Evolutionary conservation across 2,329 filamentous ascomycete genomes (phyloP).

Genomic region (Monosporascus ibericus): DNA sequence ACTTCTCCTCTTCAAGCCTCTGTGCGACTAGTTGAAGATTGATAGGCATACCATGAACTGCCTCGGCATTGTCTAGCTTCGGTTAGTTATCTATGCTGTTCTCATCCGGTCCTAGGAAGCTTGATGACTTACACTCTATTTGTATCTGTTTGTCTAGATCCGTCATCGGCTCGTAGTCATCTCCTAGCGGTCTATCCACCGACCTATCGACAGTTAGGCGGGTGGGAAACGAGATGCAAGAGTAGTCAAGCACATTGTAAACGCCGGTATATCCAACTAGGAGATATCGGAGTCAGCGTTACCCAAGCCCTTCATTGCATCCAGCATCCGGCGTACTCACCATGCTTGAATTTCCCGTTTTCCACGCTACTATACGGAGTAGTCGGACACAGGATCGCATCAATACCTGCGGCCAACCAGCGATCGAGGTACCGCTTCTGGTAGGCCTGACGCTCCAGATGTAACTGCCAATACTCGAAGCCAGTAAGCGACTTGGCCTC

Average conservation of each 20-base stretch:
- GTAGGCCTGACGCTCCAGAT: conserved; percentile 37
- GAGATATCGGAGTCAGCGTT: not conserved
- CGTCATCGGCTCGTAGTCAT: conserved; percentile 28
- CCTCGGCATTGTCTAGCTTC: conserved; percentile 29
- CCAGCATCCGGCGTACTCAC: conserved; percentile 20
- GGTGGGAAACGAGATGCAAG: conserved; percentile 40
- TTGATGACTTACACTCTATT: conserved; percentile 35
- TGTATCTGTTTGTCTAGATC: conserved; percentile 32
- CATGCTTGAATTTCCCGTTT: conserved; percentile 37
- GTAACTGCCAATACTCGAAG: conserved; percentile 42
- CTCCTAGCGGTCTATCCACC: conserved; percentile 26
- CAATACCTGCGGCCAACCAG: conserved; percentile 44
- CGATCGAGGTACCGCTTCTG: conserved; percentile 41
- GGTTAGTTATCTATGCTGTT: not conserved
- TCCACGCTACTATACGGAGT: conserved; percentile 38
- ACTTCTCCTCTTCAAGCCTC: conserved; percentile 27
- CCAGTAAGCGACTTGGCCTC: conserved; percentile 32
- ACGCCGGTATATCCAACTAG: conserved; percentile 45
- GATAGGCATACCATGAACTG: conserved; percentile 36
- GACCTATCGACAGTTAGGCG: conserved; percentile 33
- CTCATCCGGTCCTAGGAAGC: not conserved
- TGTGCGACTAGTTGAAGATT: conserved; percentile 36
- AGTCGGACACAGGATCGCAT: conserved; percentile 57
- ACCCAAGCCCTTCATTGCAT: not conserved
- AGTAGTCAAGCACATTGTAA: conserved; percentile 43